Evolutionary conservation across 163 green algal species (phyloP).

Genomic region (Botryococcus braunii): DNA sequence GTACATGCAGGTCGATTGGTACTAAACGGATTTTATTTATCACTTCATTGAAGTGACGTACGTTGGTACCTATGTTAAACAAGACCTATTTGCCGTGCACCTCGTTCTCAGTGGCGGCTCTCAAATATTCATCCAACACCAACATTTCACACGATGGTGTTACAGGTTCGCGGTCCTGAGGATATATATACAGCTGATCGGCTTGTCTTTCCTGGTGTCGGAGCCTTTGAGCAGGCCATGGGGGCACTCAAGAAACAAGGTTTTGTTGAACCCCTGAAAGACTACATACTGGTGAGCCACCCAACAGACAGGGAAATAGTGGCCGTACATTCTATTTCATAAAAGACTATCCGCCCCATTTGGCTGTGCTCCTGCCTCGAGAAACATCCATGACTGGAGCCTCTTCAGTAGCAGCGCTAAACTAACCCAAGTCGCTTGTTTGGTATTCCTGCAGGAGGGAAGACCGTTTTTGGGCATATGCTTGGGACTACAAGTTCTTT

Average conservation of each 20-base stretch:
- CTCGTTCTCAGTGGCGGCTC: too few species aligned
- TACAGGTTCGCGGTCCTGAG: constrained; percentile 50
- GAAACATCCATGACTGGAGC: background rate
- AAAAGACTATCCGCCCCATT: too few species aligned
- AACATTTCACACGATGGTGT: too few species aligned
- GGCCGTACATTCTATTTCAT: too few species aligned
- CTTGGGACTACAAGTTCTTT: constrained; percentile 91
- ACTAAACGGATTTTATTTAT: too few species aligned
- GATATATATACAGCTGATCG: constrained; percentile 73
- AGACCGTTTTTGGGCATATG: constrained; percentile 94
- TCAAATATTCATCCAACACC: too few species aligned
- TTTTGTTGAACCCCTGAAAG: constrained; percentile 65
- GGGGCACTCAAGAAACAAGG: constrained; percentile 57
- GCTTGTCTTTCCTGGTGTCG: constrained; percentile 95
- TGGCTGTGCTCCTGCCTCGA: background rate
- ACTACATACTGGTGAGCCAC: constrained; percentile 72
- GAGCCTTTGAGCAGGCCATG: constrained; percentile 85
- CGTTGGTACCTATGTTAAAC: too few species aligned
- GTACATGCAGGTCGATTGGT: too few species aligned
- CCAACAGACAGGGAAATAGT: constrained; percentile 31
- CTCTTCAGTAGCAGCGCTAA: too few species aligned
- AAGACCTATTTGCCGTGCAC: too few species aligned
- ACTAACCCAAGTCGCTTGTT: too few species aligned
- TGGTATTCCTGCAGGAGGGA: constrained; percentile 50
- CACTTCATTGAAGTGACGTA: too few species aligned